Evolutionary conservation across 2,329 filamentous ascomycete species (phyloP), one percentile per base, ranked within the genome.

Genomic region (Arthrobotrys sphaeroides): DNA sequence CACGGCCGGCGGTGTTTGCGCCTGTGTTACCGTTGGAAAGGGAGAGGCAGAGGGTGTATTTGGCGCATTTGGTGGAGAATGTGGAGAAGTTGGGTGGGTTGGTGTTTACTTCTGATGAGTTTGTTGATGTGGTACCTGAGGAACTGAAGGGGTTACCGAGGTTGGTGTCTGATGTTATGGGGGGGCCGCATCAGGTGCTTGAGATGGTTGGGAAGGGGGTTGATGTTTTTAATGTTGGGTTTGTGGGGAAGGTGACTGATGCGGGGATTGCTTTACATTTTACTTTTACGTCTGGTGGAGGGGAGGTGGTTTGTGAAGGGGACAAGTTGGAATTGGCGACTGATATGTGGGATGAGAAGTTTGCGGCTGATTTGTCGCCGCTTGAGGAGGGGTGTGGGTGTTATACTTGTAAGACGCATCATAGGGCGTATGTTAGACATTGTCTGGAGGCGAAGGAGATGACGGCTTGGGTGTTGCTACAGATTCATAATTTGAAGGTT

Each of bases 381-480:
- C 84, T 97, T 1, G 81, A 83, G 0, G 79, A 85, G 4, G 86
- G 83, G 13, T 99, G 95, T 82, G 79, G 83, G 59, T 99, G 95
- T 85, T 94, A 96, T 82, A 85, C 93, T 20, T 99, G 95, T 85
- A 88, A 85, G 1, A 87, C 87, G 16, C 94, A 98, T 82, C 93
- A 97, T 82, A 86, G 90, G 57, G 94, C 95, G 0, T 99, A 92
- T 82, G 81, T 99, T 36, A 90, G 93, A 78, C 95, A 99, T 82
- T 86, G 98, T 0, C 87, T 99, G 4, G 86, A 88, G 51, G 93
- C 95, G 0, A 96, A 94, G 81, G 95, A 99, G 83, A 98, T 99
- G 95, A 88, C 97, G 3, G 94, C 91, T 22, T 99, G 95, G 95
- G 91, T 90, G 0, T 86, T 99, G 5, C 85, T 99, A 5, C 94